These are phyloP conservation scores for Microcyclosporella mali DNA, from an alignment of 2,329 filamentous ascomycete species.

Conservation along the genomic window DNA sequence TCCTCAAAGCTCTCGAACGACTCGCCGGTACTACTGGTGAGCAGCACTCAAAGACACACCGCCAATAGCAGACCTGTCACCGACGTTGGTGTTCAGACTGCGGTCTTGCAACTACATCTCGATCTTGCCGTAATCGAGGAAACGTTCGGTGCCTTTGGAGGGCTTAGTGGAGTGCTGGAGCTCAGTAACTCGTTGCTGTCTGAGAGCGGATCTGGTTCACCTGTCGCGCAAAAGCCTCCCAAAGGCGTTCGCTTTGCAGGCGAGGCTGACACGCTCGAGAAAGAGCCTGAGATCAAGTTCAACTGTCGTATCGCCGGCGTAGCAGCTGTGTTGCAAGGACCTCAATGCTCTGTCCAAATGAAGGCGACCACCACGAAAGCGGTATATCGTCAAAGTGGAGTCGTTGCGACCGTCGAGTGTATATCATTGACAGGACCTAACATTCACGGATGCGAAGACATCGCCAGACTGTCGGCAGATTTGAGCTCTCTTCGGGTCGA, in stretches of 20 bases:
- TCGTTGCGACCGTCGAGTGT: conserved; percentile 68
- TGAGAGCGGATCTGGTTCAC: conserved; percentile 40
- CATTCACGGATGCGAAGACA: conserved; percentile 35
- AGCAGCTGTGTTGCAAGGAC: conserved; percentile 68
- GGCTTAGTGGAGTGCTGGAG: conserved; percentile 83
- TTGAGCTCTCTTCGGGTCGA: conserved; percentile 54
- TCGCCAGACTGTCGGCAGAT: conserved; percentile 16
- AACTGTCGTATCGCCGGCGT: conserved; percentile 73
- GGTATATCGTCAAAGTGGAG: conserved; percentile 64
- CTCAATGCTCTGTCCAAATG: conserved; percentile 65
- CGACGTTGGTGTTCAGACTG: conserved; percentile 60
- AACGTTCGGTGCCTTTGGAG: conserved; percentile 81
- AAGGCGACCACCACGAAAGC: conserved; percentile 78
- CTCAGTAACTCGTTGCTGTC: conserved; percentile 79
- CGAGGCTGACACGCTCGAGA: conserved; percentile 24
- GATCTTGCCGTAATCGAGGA: conserved; percentile 80
- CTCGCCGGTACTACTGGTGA: conserved; percentile 2
- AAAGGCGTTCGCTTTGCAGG: conserved; percentile 54
- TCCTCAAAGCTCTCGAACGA: conserved; percentile 7
- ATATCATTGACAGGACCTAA: conserved; percentile 68
- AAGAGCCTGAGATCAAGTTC: conserved; percentile 51
- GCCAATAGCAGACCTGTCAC: conserved; percentile 20
- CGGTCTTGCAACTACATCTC: conserved; percentile 68
- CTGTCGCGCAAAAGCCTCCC: conserved; percentile 35
- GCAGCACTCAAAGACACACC: conserved; percentile 5